Evolutionary conservation across 805 yeast species (phyloP).

Genomic region (Zygosaccharomyces rouxii): DNA sequence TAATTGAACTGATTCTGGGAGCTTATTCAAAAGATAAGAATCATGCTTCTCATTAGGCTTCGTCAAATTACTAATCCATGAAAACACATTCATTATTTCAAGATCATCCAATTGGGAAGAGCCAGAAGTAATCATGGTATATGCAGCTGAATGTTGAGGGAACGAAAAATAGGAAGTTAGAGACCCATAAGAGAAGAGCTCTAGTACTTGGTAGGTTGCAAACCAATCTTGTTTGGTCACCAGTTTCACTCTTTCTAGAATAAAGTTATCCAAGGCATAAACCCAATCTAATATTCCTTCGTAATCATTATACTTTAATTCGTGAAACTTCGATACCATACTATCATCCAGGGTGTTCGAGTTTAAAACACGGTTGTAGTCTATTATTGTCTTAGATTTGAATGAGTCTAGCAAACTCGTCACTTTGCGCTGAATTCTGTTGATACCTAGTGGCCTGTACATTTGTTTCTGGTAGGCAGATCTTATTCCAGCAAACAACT

Average conservation of each 20-base stretch:
- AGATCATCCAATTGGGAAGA: conserved; percentile 46
- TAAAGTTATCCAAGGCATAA: conserved; percentile 56
- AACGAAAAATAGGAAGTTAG: conserved; percentile 49
- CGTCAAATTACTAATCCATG: conserved; percentile 59
- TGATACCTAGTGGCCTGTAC: conserved; percentile 50
- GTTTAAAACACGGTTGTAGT: conserved; percentile 14
- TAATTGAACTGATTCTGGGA: conserved; percentile 68
- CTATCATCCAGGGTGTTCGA: conserved; percentile 32
- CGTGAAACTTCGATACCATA: conserved; percentile 17
- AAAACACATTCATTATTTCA: conserved; percentile 61
- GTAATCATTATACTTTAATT: conserved; percentile 18
- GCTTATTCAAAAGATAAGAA: conserved; percentile 41
- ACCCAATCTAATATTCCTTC: conserved; percentile 57
- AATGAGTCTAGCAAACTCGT: conserved; percentile 19
- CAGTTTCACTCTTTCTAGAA: conserved; percentile 48
- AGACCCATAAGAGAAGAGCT: conserved; percentile 58
- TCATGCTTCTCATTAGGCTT: conserved; percentile 36
- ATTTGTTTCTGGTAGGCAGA: conserved; percentile 64
- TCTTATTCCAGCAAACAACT: conserved; percentile 60
- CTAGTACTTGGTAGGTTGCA: conserved; percentile 65
- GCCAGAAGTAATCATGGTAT: conserved; percentile 21
- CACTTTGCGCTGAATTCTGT: conserved; percentile 23
- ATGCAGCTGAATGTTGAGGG: conserved; percentile 19
- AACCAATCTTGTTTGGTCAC: conserved; percentile 70
- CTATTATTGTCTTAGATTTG: conserved; percentile 16